A percentile compares a stretch with the other conserved stretches of the same genome.
Evolutionary conservation across 441 rosid species (phyloP).

Genomic region (Erodium chrysanthum): DNA sequence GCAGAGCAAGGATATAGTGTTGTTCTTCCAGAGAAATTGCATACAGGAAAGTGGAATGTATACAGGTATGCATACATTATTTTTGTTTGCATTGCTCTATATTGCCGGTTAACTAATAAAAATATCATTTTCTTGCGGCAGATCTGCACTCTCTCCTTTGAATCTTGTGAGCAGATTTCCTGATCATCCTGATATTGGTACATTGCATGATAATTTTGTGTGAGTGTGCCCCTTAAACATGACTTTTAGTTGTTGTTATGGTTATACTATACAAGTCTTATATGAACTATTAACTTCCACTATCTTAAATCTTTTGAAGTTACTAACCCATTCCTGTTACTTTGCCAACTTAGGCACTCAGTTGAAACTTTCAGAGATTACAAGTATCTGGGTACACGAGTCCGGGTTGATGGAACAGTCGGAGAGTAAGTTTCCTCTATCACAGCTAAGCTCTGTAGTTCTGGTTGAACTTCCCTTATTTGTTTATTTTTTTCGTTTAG

Average conservation of each 20-base stretch:
- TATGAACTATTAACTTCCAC: background rate
- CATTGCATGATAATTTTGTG: constrained; percentile 93
- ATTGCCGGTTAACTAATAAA: constrained; percentile 6
- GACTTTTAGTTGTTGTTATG: background rate
- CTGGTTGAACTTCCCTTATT: constrained; percentile 12
- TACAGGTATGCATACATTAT: constrained; percentile 45
- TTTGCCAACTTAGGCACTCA: constrained; percentile 44
- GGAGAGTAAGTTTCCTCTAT: constrained; percentile 64
- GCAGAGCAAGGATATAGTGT: constrained; percentile 84
- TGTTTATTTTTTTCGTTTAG: constrained; percentile 24
- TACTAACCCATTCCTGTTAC: constrained; percentile 15
- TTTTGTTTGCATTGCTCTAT: constrained; percentile 9
- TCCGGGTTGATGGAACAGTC: constrained; percentile 80
- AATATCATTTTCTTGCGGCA: constrained; percentile 22
- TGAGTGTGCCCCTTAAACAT: constrained; percentile 29
- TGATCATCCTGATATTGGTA: constrained; percentile 79
- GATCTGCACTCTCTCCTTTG: constrained; percentile 78
- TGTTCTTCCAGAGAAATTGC: constrained; percentile 90
- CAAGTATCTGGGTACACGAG: constrained; percentile 83
- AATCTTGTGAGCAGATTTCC: constrained; percentile 68
- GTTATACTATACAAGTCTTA: background rate
- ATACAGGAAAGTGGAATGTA: constrained; percentile 85
- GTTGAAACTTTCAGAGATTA: constrained; percentile 69
- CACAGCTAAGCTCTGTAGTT: background rate
- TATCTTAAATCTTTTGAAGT: constrained; percentile 6